Conservation (phyloP, 1,284 basidiomycete genomes). For the Leccinum fallax region DNA sequence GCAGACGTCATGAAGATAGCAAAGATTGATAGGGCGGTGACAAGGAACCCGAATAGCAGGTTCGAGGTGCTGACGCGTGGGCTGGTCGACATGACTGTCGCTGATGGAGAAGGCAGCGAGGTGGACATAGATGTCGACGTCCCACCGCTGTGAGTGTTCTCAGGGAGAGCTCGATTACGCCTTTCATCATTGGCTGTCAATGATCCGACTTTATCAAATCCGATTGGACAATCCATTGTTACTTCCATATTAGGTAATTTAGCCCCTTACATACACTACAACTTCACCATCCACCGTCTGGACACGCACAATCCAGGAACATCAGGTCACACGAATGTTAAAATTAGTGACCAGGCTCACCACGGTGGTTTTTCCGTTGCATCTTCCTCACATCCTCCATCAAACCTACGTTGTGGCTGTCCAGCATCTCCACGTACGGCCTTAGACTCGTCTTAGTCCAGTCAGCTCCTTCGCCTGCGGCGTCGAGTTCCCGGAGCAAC, state of each 20-base stretch:
- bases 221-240: conserved; percentile 3
- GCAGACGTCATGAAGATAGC: conserved; percentile 35
- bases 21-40: conserved; percentile 33
- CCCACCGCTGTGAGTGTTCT: conserved; percentile 14
- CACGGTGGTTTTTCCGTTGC: conserved; percentile 44
- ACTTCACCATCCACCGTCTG: conserved; percentile 31
- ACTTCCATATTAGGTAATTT: conserved; percentile 8
- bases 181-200: neutral
- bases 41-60: conserved; percentile 36
- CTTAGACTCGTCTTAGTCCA: conserved; percentile 79
- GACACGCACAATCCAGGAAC: neutral
- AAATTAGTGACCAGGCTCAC: conserved; percentile 10
- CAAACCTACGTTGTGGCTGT: conserved; percentile 64
- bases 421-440: conserved; percentile 90
- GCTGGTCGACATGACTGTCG: neutral
- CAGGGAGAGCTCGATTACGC: conserved; percentile 4
- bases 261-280: conserved; percentile 5
- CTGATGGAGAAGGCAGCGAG: conserved; percentile 10
- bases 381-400: conserved; percentile 61
- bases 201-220: conserved; percentile 13
- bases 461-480: conserved; percentile 49
- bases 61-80: conserved; percentile 22
- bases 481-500: conserved; percentile 79
- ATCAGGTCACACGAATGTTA: conserved; percentile 2
- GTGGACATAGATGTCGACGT: conserved; percentile 29